Conservation (phyloP, 495 filamentous ascomycete genomes). For the Chaetomium fimeti region DNA sequence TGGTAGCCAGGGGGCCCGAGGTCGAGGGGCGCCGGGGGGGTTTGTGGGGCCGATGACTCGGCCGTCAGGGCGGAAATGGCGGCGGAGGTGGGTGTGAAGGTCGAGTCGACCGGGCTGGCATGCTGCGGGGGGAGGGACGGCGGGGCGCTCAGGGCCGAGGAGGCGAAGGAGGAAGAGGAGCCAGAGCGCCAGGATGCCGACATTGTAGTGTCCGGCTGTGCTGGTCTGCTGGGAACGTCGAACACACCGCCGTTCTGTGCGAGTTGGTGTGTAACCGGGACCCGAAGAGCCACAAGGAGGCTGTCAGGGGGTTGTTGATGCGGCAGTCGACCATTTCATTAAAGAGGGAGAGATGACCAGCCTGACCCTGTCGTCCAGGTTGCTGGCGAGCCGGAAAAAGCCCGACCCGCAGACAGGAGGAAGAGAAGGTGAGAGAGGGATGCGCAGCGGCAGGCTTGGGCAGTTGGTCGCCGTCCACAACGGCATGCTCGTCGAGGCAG, state of each 20-base stretch:
- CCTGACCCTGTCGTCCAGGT: constrained; percentile 10
- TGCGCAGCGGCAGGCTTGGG: not conserved
- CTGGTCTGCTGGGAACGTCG: not conserved
- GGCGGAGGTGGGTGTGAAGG: constrained; percentile 38
- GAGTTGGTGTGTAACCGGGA: constrained; percentile 13
- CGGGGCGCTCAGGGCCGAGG: constrained; percentile 33
- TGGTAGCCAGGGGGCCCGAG: constrained; percentile 41
- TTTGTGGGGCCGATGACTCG: constrained; percentile 34
- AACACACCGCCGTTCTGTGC: constrained; percentile 12
- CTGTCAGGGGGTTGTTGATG: constrained; percentile 6
- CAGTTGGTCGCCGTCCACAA: constrained; percentile 2
- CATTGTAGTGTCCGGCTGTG: constrained; percentile 26
- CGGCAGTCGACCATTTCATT: constrained; percentile 11
- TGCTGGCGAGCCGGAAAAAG: not conserved
- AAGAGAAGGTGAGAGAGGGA: not conserved
- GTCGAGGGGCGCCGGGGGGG: constrained; percentile 38
- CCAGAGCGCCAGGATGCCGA: constrained; percentile 35
- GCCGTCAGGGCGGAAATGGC: constrained; percentile 35
- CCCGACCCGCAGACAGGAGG: not conserved
- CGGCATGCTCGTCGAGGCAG: constrained; percentile 7
- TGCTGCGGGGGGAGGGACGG: constrained; percentile 30
- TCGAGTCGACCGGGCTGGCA: constrained; percentile 32
- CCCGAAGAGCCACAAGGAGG: constrained; percentile 14
- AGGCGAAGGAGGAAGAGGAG: constrained; percentile 41
- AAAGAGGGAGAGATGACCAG: constrained; percentile 8